Evolutionary conservation across 2,329 filamentous ascomycete genomes (phyloP), one percentile per base, ranked within the genome.

Genomic region (Penicillium sp.): DNA sequence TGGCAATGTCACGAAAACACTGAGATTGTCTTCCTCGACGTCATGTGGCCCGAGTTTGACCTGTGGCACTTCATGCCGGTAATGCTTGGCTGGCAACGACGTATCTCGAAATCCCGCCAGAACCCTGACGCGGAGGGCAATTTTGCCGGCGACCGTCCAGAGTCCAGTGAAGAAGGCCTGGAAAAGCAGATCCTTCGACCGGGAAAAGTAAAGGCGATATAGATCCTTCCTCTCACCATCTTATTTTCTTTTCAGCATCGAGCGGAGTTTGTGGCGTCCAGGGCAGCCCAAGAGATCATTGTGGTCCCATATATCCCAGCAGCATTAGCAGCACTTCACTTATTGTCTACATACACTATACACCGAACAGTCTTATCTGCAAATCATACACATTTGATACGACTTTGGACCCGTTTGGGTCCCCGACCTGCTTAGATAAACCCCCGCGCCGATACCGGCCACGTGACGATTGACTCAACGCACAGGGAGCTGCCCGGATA

Each of bases 1-100:
- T 99, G 94, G 94, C 94, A 99, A 74, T 94, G 90, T 65, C 92
- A 97, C 68, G 85, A 96, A 67, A 81, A 93, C 58, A 96, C 94
- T 0, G 88, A 95, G 54, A 88, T 99, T 59, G 90, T 95, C 54
- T 99, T 97, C 69, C 75, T 96, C 51, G 84, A 95, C 64, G 94
- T 90, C 59, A 79, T 96, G 57, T 99, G 94, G 94, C 94, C 94
- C 2, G 90, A 96, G 58, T 96, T 99, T 64, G 91, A 95, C 68
- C 80, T 99, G 4, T 93, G 91, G 85, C 84, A 92, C 53, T 96
- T 97, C 72, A 73, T 99, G 16, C 94, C 93, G 8, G 92, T 99
- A 21, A 75, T 99, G 49, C 79, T 97, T 45, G 91, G 96, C 70
- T 99, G 94, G 93, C 85, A 87, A 62, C 84, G 85, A 76, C 77